These are phyloP conservation scores for Drechslerella dactyloides DNA, from an alignment of 2,329 filamentous ascomycete species.

Conservation along the genomic window DNA sequence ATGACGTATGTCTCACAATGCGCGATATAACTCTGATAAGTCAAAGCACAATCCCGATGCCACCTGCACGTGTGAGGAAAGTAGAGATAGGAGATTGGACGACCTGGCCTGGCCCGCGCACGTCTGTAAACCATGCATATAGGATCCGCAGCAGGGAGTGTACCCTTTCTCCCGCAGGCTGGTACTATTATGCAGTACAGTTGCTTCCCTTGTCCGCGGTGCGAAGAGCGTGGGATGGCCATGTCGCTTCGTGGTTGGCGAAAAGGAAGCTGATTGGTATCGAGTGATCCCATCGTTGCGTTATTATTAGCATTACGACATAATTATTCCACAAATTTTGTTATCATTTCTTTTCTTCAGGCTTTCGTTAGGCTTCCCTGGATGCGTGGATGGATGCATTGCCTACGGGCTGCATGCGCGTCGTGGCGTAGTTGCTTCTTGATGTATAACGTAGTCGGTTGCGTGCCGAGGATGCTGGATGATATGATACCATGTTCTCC, in stretches of 20 bases:
- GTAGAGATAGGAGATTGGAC: background rate
- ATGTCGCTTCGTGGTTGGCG: conserved; percentile 22
- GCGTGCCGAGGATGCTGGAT: conserved; percentile 3
- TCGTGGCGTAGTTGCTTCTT: background rate
- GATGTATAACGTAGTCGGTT: background rate
- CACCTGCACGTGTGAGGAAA: background rate
- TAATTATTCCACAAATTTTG: background rate
- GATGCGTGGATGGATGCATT: background rate
- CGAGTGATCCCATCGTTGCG: conserved; percentile 9
- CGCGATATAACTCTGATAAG: conserved; percentile 46
- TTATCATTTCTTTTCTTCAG: background rate
- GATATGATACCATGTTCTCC: background rate
- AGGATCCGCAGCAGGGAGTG: conserved; percentile 46
- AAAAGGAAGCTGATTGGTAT: conserved; percentile 5
- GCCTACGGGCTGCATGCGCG: too few species aligned
- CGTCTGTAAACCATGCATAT: background rate
- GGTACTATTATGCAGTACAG: background rate
- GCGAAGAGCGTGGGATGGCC: conserved; percentile 42
- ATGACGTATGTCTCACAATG: conserved; percentile 51
- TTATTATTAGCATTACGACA: background rate
- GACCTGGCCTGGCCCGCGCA: background rate
- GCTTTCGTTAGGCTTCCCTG: background rate
- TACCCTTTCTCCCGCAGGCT: background rate
- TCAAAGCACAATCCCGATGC: background rate
- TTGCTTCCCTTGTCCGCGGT: conserved; percentile 7